Evolutionary conservation across 1,139 yeast genomes (phyloP).

Genomic region (Blastobotrys aristatus): DNA sequence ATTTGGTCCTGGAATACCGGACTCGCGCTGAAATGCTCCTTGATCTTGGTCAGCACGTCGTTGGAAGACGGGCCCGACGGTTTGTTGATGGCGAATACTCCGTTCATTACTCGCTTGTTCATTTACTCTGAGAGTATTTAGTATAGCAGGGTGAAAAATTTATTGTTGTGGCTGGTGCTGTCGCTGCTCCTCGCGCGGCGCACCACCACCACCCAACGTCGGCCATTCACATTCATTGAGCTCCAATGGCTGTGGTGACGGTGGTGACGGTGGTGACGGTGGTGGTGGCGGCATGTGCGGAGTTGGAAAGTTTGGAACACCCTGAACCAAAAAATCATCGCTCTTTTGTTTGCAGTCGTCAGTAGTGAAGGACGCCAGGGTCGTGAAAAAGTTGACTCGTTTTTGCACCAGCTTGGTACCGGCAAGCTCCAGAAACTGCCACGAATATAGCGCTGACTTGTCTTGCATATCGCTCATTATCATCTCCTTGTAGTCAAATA

Average conservation of each 20-base stretch:
- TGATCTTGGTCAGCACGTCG: constrained; percentile 61
- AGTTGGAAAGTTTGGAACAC: neutral
- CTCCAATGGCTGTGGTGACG: neutral
- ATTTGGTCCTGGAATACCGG: constrained; percentile 54
- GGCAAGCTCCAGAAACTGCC: neutral
- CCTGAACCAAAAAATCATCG: neutral
- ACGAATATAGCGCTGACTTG: neutral
- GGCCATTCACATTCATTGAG: neutral
- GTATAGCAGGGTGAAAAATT: neutral
- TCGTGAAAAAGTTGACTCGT: constrained; percentile 1
- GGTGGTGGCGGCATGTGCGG: neutral
- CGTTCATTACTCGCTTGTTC: constrained; percentile 34
- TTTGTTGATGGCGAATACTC: constrained; percentile 89
- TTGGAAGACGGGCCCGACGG: constrained; percentile 85
- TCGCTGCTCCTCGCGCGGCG: neutral
- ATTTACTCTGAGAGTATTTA: neutral
- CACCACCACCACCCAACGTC: neutral
- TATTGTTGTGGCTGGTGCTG: too few species aligned
- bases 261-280: neutral
- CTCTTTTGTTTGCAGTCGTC: neutral
- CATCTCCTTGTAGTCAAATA: too few species aligned
- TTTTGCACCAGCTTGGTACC: neutral
- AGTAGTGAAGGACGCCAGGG: neutral
- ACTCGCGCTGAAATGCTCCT: constrained; percentile 57
- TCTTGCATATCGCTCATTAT: neutral